phyloP scores from a whole-genome alignment of 2,329 filamentous ascomycete genomes.

The Clarireedia sp. region DNA sequence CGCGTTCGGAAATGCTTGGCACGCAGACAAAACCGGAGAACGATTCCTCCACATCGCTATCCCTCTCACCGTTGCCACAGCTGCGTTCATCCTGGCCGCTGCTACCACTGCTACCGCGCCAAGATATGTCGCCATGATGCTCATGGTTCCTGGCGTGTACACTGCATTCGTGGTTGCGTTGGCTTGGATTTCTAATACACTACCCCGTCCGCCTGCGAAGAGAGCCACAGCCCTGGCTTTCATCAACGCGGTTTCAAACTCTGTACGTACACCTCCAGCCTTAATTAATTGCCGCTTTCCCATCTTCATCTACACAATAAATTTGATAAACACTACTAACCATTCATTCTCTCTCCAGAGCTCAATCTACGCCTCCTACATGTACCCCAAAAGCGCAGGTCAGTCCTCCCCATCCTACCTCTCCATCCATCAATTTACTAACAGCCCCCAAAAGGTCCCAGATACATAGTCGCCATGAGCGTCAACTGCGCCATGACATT shows the following conservation, averaged over 20 bases:
- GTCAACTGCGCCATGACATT: slow-evolving; percentile 61
- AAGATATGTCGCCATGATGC: slow-evolving; percentile 63
- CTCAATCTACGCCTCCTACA: slow-evolving; percentile 60
- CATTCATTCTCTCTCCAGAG: slow-evolving; percentile 28
- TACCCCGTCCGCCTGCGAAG: slow-evolving; percentile 62
- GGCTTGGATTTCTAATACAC: slow-evolving; percentile 68
- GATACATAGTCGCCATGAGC: slow-evolving; percentile 44
- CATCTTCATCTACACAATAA: slow-evolving; percentile 54
- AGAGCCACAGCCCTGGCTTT: slow-evolving; percentile 60
- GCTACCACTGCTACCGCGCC: slow-evolving; percentile 51
- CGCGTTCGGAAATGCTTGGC: slow-evolving; percentile 58
- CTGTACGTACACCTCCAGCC: slow-evolving; percentile 43
- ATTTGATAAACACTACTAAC: background rate
- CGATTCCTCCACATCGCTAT: slow-evolving; percentile 59
- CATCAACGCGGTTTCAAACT: slow-evolving; percentile 67
- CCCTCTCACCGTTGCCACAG: slow-evolving; percentile 53
- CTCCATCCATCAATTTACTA: too few species aligned
- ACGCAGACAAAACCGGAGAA: slow-evolving; percentile 64
- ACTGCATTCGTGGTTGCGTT: slow-evolving; percentile 59
- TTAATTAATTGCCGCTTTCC: slow-evolving; percentile 58
- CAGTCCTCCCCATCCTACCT: background rate
- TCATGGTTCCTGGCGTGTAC: slow-evolving; percentile 61
- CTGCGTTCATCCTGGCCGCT: slow-evolving; percentile 60
- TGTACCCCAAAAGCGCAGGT: slow-evolving; percentile 26
- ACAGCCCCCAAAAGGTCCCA: background rate